Base-by-base conservation (phyloP, 2,329 filamentous ascomycete genomes). In the Sporothrix variecibatus region DNA sequence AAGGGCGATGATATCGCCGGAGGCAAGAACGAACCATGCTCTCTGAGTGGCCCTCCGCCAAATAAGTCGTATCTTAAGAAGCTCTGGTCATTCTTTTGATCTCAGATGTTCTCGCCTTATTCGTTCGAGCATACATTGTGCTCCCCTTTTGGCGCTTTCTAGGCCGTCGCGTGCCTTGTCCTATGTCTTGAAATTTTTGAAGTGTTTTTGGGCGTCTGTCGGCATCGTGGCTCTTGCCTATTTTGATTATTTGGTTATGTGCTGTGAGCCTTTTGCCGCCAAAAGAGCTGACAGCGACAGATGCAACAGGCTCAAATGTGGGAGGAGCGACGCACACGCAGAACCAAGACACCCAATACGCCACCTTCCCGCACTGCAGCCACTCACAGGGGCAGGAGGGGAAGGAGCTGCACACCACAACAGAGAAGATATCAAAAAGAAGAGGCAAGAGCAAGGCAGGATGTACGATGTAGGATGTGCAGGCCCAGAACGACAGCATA, bases 331-430 rank as follows among this genome's bases (percentile, higher is more conserved):
- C 7, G 40, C 53, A 53, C 53, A 71, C 23, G 69, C 69, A 60
- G 17, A 49, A 34, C 34, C 62, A 43, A 38, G 28, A 34, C 69
- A 43, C 9, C 23, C 34, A 46, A 62, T 46, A 60, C 68, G 68
- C 68, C 68, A 71, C 68, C 49, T 26, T 43, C 38, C 51, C 17
- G 53, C 26, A 23, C 53, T 31, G 69, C 38, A 71, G 53, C 53
- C 53, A 62, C 69, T 71, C 68, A 62, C 34, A 49, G 23, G n/a
- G 38, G 56, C 70, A 34, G 70, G 56, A 72, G 56, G 71, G 58
- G 71, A 28, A 72, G 40, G 43, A 49, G 56, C 70, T 51, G 34
- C n/a, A 56, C 58, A 28, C 38, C n/a, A 46, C 26, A 31, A 23
- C 9, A 58, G 43, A 51, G 43, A 65, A 40, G 2, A 8, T n/a